Conservation (phyloP, 441 rosid species). For the Populus tomentosa region DNA sequence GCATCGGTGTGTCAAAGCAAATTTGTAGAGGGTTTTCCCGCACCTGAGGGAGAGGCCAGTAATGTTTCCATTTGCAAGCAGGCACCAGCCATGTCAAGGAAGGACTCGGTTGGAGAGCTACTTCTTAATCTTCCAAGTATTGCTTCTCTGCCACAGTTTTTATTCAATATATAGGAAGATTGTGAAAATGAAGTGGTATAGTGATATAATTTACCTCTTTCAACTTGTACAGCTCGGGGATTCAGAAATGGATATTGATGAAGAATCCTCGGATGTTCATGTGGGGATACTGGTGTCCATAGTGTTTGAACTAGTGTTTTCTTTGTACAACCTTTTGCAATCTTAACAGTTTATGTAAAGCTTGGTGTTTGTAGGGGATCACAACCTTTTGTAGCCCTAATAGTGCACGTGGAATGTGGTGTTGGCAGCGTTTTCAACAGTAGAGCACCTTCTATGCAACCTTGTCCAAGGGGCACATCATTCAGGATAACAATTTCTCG, state of each 20-base stretch:
- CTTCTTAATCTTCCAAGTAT: conserved; percentile 57
- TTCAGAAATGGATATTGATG: conserved; percentile 28
- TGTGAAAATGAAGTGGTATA: conserved; percentile 26
- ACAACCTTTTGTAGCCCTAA: not conserved
- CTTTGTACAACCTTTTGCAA: not conserved
- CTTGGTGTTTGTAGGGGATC: not conserved
- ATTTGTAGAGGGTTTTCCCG: conserved; percentile 3
- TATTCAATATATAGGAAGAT: conserved; percentile 30
- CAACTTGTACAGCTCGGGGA: conserved; percentile 10
- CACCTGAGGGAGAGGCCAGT: conserved; percentile 1
- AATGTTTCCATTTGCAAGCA: conserved; percentile 17
- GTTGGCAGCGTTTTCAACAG: not conserved
- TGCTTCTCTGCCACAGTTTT: conserved; percentile 48
- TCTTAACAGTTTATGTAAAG: not conserved
- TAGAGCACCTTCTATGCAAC: not conserved
- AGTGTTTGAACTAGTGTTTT: not conserved
- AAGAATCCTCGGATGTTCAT: conserved; percentile 20
- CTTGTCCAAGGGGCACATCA: not conserved
- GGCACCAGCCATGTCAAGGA: conserved; percentile 31
- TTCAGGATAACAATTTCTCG: too few species aligned
- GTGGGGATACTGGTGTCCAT: not conserved
- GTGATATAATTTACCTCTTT: not conserved
- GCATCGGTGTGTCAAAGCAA: conserved; percentile 6
- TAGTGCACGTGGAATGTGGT: not conserved
- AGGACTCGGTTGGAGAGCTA: conserved; percentile 50